phyloP scores from a whole-genome alignment of 2,329 filamentous ascomycete species.

The Fusarium hostae region DNA sequence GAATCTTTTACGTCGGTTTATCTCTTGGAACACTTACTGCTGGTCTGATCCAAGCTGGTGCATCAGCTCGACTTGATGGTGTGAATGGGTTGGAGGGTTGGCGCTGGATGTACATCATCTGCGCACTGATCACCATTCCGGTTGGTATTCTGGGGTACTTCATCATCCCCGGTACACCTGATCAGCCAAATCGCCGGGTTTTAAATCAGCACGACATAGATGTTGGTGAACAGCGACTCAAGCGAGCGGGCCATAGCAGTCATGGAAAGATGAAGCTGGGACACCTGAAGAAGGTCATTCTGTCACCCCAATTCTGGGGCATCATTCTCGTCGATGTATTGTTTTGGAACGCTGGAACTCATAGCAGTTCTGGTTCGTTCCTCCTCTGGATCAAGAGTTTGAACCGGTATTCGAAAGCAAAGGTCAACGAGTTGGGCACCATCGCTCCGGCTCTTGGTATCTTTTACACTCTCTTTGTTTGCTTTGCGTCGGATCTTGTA shows the following conservation, averaged over 20 bases:
- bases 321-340: slow-evolving; percentile 63
- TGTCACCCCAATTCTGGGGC: slow-evolving; percentile 61
- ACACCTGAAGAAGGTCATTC: slow-evolving; percentile 49
- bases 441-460: slow-evolving; percentile 66
- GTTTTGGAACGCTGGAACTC: slow-evolving; percentile 66
- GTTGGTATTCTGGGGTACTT: slow-evolving; percentile 62
- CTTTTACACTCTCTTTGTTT: slow-evolving; percentile 64
- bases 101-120: slow-evolving; percentile 69
- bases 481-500: slow-evolving; percentile 65
- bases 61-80: slow-evolving; percentile 54
- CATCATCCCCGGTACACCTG: slow-evolving; percentile 58
- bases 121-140: slow-evolving; percentile 64
- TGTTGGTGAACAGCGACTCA: slow-evolving; percentile 57
- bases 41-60: slow-evolving; percentile 60
- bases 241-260: slow-evolving; percentile 55
- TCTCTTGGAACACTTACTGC: slow-evolving; percentile 64
- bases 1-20: slow-evolving; percentile 62
- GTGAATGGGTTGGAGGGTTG: slow-evolving; percentile 59
- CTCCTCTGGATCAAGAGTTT: slow-evolving; percentile 69
- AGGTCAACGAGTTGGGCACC: slow-evolving; percentile 63
- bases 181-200: slow-evolving; percentile 60
- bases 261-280: slow-evolving; percentile 50
- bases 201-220: slow-evolving; percentile 59
- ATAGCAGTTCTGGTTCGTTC: slow-evolving; percentile 61
- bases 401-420: slow-evolving; percentile 56